A percentile compares a stretch with the other conserved stretches of the same genome.
phyloP scores from a whole-genome alignment of 2,329 filamentous ascomycete species.

The Diaporthe amygdali region DNA sequence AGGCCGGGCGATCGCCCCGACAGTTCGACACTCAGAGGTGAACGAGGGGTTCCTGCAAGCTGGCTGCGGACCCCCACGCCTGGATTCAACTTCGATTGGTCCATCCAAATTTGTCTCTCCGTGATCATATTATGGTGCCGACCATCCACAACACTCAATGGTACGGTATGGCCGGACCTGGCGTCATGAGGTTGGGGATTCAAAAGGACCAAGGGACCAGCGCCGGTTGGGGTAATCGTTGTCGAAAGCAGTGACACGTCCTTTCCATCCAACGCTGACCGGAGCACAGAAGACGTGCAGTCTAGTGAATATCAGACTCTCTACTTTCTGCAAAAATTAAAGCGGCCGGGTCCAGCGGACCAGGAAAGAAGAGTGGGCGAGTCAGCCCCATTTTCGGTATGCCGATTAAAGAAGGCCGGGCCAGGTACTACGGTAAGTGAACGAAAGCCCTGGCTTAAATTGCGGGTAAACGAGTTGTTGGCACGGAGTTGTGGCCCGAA shows the following conservation, averaged over 20 bases:
- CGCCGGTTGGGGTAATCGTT: background rate
- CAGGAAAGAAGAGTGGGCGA: background rate
- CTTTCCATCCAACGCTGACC: background rate
- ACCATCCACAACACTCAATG: background rate
- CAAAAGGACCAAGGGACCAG: background rate
- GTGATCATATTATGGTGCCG: background rate
- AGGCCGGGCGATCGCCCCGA: conserved; percentile 20
- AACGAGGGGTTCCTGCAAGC: conserved; percentile 14
- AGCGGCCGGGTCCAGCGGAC: background rate
- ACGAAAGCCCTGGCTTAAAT: background rate
- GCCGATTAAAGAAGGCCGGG: conserved; percentile 7
- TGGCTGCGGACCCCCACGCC: conserved; percentile 10
- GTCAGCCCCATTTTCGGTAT: conserved; percentile 5
- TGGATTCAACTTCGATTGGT: conserved; percentile 3
- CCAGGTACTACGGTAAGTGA: background rate
- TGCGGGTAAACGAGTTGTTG: conserved; percentile 6
- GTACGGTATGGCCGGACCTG: background rate
- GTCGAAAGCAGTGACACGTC: background rate
- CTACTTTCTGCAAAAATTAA: background rate
- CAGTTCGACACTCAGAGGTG: background rate
- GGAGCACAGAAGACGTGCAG: background rate
- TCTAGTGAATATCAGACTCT: background rate
- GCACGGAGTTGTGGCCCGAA: conserved; percentile 20
- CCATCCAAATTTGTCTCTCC: background rate
- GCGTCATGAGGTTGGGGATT: background rate